Percentiles rank a stretch among this genome's conserved stretches.
phyloP scores from a whole-genome alignment of 1,284 basidiomycete genomes.

The Phellopilus nigrolimitatus region DNA sequence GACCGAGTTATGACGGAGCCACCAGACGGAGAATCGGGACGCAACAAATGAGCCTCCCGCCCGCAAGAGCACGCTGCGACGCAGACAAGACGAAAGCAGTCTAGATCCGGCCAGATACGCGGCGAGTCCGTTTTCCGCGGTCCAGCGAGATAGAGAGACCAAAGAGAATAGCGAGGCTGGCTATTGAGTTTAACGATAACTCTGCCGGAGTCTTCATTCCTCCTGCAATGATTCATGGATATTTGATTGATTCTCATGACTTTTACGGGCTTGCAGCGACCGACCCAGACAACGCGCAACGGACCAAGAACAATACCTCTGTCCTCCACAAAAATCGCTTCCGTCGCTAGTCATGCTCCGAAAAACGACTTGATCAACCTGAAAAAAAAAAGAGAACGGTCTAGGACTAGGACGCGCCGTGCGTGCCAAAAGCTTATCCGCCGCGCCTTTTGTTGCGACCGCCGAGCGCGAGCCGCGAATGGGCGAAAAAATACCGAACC shows the following conservation, averaged over 20 bases:
- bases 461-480: not conserved
- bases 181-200: not conserved
- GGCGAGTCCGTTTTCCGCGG: not conserved
- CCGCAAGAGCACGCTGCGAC: slow-evolving; percentile 1
- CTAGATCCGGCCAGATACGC: not conserved
- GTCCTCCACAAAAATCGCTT: not conserved
- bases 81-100: slow-evolving; percentile 2
- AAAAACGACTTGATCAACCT: no score
- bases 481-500: not conserved
- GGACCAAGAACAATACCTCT: not conserved
- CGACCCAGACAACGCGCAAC: no score
- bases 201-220: not conserved
- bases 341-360: not conserved
- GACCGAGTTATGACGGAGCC: slow-evolving; percentile 1
- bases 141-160: no score
- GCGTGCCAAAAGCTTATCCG: slow-evolving; percentile 6
- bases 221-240: slow-evolving; percentile 4
- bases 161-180: no score
- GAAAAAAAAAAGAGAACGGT: no score
- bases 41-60: slow-evolving; percentile 12
- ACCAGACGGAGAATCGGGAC: not conserved
- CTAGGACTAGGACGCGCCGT: not conserved
- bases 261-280: not conserved
- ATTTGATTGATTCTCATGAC: slow-evolving; percentile 5
- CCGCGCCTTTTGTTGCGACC: slow-evolving; percentile 7